phyloP scores from a whole-genome alignment of 1,139 yeast species.

The Casaregolazyma suthepensis region DNA sequence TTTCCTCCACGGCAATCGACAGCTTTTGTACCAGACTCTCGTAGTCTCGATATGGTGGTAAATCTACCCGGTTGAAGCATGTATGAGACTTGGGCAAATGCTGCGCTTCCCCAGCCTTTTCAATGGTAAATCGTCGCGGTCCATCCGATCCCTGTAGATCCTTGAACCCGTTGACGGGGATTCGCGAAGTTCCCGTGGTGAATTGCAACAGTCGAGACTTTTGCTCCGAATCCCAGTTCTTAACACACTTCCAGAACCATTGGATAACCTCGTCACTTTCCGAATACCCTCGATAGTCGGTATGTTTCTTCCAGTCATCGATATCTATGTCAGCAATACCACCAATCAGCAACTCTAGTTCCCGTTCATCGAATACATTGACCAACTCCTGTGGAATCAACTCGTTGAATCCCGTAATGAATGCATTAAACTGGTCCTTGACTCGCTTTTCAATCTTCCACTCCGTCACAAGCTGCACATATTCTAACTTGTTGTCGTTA shows the following conservation, averaged over 20 bases:
- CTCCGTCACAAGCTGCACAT: conserved; percentile 89
- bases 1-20: conserved; percentile 85
- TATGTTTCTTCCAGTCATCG: conserved; percentile 98
- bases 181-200: conserved; percentile 97
- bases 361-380: conserved; percentile 95
- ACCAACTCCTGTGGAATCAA: conserved; percentile 94
- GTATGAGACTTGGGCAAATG: conserved; percentile 96
- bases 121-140: conserved; percentile 96
- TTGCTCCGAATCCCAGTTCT: conserved; percentile 94
- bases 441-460: conserved; percentile 94
- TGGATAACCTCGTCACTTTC: conserved; percentile 94
- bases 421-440: conserved; percentile 92
- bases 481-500: conserved; percentile 90
- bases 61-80: conserved; percentile 88
- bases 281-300: conserved; percentile 96
- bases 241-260: conserved; percentile 97
- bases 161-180: conserved; percentile 97
- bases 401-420: conserved; percentile 95
- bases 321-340: conserved; percentile 97
- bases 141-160: conserved; percentile 98
- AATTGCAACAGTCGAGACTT: conserved; percentile 92
- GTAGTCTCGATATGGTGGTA: conserved; percentile 74
- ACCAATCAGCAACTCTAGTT: conserved; percentile 90
- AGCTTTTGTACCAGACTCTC: conserved; percentile 75
- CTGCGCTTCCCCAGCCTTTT: conserved; percentile 90